Base-by-base conservation (phyloP, 2,329 filamentous ascomycete species). In the Talaromyces islandicus region DNA sequence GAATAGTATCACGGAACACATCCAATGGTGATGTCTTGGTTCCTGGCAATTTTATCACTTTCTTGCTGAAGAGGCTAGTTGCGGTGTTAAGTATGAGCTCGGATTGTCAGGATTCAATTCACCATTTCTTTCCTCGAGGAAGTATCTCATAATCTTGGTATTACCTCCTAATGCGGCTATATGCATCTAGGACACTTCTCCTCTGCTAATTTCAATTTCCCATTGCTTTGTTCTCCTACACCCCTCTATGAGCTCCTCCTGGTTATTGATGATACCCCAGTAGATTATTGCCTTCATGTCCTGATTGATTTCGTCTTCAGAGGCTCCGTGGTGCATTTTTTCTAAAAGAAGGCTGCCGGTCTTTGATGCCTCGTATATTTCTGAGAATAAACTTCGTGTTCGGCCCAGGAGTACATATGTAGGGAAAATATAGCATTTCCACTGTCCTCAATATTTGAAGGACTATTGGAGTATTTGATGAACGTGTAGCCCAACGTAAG, bases 1-100 rank as follows among this genome's bases (percentile, higher is more conserved):
- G 46, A 27, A 59, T 63, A 30, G 62, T 51, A 11, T 59, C 59
- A 3, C 62, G 60, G 25, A 61, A 66, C 12, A 64, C 57, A 5
- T 64, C 63, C 32, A 66, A 48, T 2, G 60, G 56, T 0, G 62
- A 58, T n/a, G 48, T 63, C 25, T 56, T 19, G 11, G 12, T 17
- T 25, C 21, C 12, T 19, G n/a, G 7, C 17, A 21, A 17, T 2
- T 24, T 32, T 21, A 43, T 56, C 10, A 46, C 54, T 56, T n/a
- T 21, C 14, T 12, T 19, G n/a, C 43, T 59, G 38, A 59, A 60
- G 12, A 61, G 32, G 4, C 57, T 54, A 14, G 57, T 62, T 1
- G 58, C 58, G 2, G 60, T 61, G n/a, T 48, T 17, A 24, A 64
- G 21, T 10, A 63, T 62, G 9, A 62, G 51, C 12, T 62, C 54